Evolutionary conservation across 345 rosid genomes (phyloP), one percentile per base, ranked within the genome.

Genomic region (Crucihimalaya himalaica): DNA sequence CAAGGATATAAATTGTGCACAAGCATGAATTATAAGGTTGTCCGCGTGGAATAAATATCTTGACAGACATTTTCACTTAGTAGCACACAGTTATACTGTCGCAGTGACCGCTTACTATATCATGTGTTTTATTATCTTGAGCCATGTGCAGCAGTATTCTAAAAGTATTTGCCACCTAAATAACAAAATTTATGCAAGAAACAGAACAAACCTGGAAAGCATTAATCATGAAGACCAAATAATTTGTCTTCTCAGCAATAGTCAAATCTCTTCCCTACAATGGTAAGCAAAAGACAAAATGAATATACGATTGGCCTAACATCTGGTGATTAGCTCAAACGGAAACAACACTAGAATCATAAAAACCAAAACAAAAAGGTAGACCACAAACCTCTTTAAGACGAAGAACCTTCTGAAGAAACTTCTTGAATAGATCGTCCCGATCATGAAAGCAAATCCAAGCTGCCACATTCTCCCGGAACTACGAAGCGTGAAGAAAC

Each of bases 401-500:
- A 39, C 79, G 82, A 77, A 95, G 83, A 75, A 92, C 97, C 80
- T 92, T 82, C 72, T 83, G 86, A 15, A 95, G 96, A 75, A 95
- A 95, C 73, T 84, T 81, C 73, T 63, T 83, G 81, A 95, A 95
- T 5, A 80, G 79, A 55, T 88, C 91, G 68, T 88, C 91, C 27
- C 76, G 64, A 72, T 92, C 97, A 66, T 95, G 85, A 82, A 95
- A 95, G 81, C 98, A 95, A 54, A 83, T 62, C 99, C 99, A 95
- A 83, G 97, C 99, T 18, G 89, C 91, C 70, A 95, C 97, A 75
- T 92, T 92, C 91, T 95, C 97, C 67, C 99, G 88, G 58, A 95
- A 95, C 99, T 95, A 85, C 80, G 84, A 78, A 67, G 50, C 66
- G 19, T 11, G 43, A 74, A 57, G 43, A 74, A 57, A 5, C 48